phyloP scores from a whole-genome alignment of 352 stramenopile species.

The Peronospora farinosa region DNA sequence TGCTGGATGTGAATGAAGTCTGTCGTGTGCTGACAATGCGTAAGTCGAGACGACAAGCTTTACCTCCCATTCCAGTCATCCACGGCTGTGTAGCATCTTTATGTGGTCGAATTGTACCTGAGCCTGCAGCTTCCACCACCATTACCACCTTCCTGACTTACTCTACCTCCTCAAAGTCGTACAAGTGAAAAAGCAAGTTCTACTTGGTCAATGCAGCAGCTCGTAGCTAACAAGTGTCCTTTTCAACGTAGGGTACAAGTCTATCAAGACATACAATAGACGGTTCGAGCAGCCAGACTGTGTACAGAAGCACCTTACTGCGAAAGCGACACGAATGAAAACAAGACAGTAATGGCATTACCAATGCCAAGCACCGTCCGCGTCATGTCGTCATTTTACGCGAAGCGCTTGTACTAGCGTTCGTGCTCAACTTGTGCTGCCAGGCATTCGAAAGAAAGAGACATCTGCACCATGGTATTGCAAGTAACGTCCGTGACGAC shows the following conservation, averaged over 20 bases:
- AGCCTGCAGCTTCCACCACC: not conserved
- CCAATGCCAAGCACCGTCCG: constrained; percentile 3
- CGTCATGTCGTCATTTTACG: no score
- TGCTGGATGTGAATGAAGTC: no score
- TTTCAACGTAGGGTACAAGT: constrained; percentile 20
- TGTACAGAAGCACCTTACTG: constrained; percentile 7
- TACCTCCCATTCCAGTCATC: no score
- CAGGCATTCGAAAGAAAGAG: constrained; percentile 11
- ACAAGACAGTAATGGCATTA: constrained; percentile 1
- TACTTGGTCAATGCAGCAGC: constrained; percentile 1
- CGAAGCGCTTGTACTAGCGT: no score
- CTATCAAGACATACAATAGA: not conserved
- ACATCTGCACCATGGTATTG: no score
- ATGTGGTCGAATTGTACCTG: no score
- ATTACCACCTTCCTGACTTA: constrained; percentile 1
- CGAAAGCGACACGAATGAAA: constrained; percentile 4
- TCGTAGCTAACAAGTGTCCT: not conserved
- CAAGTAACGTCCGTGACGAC: constrained; percentile 38
- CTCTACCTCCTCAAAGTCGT: not conserved
- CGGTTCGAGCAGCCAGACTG: constrained; percentile 3
- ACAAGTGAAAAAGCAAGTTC: not conserved
- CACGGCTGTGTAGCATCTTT: no score
- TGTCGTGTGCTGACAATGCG: no score
- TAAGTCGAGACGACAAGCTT: no score
- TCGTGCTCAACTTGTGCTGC: constrained; percentile 6